Evolutionary conservation across 2,329 filamentous ascomycete species (phyloP), one percentile per base, ranked within the genome.

Genomic region (Xylariaceae sp.): DNA sequence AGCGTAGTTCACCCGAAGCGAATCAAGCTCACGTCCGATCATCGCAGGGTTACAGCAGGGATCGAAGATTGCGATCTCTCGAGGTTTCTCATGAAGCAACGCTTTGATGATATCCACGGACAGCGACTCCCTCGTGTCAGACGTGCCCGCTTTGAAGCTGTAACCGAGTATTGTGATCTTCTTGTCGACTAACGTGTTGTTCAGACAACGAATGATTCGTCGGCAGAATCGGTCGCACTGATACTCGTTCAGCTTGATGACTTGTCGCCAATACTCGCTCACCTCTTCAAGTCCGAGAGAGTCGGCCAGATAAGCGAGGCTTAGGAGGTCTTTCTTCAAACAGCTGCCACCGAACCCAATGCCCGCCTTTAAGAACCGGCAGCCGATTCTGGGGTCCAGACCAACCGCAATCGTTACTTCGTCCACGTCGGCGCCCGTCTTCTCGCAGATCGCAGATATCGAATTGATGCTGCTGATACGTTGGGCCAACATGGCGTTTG

Each of bases 401-500:
- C 89, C 89, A 35, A 89, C 80, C 4, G 86, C 83, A 41, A 78
- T 76, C 11, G 87, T 81, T 2, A 93, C 82, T 73, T 92, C 88
- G 62, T 87, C 81, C n/a, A 92, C 82, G 67, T 91, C 85, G 10
- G 89, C 89, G 13, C 88, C 88, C 0, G 86, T 88, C 62, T 82
- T 82, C 73, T 92, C 89, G 71, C 89, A 93, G 35, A 93, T 84
- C 3, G 88, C 88, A n/a, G 86, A 88, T 60, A 93, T 82, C 10
- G 88, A 86, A 74, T 92, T 93, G 76, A 93, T 90, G 73, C 86
- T 90, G 70, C 85, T 88, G 68, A 93, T 89, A 54, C 89, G 82
- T 75, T 93, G 89, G 1, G 89, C 89, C 7, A 93, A 79, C 82
- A 93, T 86, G 2, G 88, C 87, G 73, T 93, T 93, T 59, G 89